phyloP scores from a whole-genome alignment of 2,329 filamentous ascomycete genomes.

The Pestalotiopsis sp. region DNA sequence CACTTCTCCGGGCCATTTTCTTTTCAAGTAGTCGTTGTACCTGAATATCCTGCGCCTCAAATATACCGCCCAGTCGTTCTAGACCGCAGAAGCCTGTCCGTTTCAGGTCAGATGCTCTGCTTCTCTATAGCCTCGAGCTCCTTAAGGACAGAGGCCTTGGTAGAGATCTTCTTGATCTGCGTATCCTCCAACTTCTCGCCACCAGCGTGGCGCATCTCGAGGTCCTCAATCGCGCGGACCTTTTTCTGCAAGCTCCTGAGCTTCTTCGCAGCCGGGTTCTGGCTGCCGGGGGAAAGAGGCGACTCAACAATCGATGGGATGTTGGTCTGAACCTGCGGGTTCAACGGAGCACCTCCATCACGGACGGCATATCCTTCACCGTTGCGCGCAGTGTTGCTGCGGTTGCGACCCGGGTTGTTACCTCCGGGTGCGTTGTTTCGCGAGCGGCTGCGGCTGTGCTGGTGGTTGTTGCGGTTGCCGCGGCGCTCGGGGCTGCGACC shows the following conservation, averaged over 20 bases:
- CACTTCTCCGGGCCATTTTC: neutral
- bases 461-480: constrained; percentile 55
- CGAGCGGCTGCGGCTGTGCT: constrained; percentile 54
- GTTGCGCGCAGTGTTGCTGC: constrained; percentile 51
- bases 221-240: constrained; percentile 93
- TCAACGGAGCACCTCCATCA: constrained; percentile 27
- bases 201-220: constrained; percentile 93
- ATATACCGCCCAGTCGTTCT: neutral
- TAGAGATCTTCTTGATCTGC: constrained; percentile 97
- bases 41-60: neutral
- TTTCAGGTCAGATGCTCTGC: constrained; percentile 25
- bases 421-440: constrained; percentile 49
- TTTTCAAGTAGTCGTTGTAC: neutral
- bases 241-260: constrained; percentile 93
- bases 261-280: constrained; percentile 88
- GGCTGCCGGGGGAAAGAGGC: constrained; percentile 45
- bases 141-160: constrained; percentile 80
- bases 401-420: constrained; percentile 50
- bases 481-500: constrained; percentile 70
- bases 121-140: constrained; percentile 70
- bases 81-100: neutral
- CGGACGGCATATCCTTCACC: constrained; percentile 31
- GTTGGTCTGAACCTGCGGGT: constrained; percentile 33
- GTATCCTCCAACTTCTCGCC: constrained; percentile 98
- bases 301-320: constrained; percentile 50